A percentile compares a stretch with the other conserved stretches of the same genome.
Evolutionary conservation across 139 green algal genomes (phyloP).

Genomic region (Chlamydomonas urium): DNA sequence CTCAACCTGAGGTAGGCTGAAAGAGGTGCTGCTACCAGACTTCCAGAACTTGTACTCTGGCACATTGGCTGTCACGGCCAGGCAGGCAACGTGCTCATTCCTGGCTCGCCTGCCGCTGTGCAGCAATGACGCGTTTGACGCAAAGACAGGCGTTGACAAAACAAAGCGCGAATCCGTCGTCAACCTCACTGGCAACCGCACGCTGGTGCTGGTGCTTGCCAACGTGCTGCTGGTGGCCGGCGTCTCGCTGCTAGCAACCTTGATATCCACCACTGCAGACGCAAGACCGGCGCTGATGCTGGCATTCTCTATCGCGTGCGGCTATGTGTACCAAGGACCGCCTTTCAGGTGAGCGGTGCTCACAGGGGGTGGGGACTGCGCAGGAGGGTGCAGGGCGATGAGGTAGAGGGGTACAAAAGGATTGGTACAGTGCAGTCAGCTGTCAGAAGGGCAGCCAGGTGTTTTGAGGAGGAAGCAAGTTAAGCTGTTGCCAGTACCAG

Average conservation of each 20-base stretch:
- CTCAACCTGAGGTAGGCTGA: slow-evolving; percentile 92
- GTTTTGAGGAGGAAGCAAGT: too few relatives aligned
- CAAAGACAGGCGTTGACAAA: slow-evolving; percentile 83
- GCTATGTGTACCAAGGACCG: slow-evolving; percentile 96
- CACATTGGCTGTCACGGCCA: too few relatives aligned
- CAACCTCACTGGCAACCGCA: slow-evolving; percentile 73
- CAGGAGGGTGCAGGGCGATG: too few relatives aligned
- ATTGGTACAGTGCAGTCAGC: too few relatives aligned
- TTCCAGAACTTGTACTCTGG: too few relatives aligned
- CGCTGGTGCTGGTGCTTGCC: slow-evolving; percentile 24
- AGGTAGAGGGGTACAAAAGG: too few relatives aligned
- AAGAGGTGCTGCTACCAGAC: too few relatives aligned
- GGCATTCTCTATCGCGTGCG: slow-evolving; percentile 70
- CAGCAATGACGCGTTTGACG: slow-evolving; percentile 96
- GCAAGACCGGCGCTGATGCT: slow-evolving; percentile 54
- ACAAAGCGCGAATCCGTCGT: slow-evolving; percentile 91
- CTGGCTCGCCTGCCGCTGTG: too few relatives aligned
- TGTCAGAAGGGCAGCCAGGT: too few relatives aligned
- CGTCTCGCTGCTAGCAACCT: slow-evolving; percentile 41
- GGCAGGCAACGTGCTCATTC: too few relatives aligned
- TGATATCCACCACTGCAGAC: slow-evolving; percentile 35
- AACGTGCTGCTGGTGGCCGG: slow-evolving; percentile 34
- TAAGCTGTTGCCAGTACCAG: too few relatives aligned
- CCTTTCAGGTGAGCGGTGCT: slow-evolving; percentile 78
- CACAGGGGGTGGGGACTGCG: too few relatives aligned